phyloP scores from a whole-genome alignment of 2,329 filamentous ascomycete species.

The Cladosporium cucumerinum region DNA sequence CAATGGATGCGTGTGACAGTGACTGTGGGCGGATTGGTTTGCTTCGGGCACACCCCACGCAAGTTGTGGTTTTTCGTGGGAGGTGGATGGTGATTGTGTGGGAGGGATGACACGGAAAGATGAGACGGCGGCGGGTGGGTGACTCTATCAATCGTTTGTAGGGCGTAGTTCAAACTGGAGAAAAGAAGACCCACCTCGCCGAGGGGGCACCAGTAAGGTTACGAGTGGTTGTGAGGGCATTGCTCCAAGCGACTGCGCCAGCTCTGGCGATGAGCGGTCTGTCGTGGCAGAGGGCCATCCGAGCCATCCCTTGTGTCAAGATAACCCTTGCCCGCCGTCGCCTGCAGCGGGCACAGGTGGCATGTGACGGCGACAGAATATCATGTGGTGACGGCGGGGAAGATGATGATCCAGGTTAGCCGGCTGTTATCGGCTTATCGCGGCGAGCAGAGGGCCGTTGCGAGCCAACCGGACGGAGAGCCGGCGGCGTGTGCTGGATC shows the following conservation, averaged over 20 bases:
- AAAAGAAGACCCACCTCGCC: slow-evolving; percentile 1
- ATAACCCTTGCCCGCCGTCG: background rate
- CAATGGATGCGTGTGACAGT: background rate
- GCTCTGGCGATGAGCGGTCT: slow-evolving; percentile 5
- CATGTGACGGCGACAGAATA: slow-evolving; percentile 11
- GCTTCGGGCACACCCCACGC: slow-evolving; percentile 8
- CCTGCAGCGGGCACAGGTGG: slow-evolving; percentile 6
- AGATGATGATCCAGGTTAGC: background rate
- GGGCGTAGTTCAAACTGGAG: slow-evolving; percentile 9
- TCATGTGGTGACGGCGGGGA: slow-evolving; percentile 8
- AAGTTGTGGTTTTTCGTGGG: background rate
- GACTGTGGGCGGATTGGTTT: background rate
- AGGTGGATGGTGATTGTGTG: background rate
- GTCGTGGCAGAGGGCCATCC: background rate
- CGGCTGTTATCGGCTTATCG: slow-evolving; percentile 18
- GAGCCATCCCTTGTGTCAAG: slow-evolving; percentile 9
- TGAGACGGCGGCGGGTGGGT: slow-evolving; percentile 1
- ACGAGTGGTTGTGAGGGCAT: background rate
- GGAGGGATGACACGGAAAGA: slow-evolving; percentile 12
- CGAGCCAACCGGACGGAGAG: slow-evolving; percentile 6
- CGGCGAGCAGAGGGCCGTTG: slow-evolving; percentile 1
- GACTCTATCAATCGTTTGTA: slow-evolving; percentile 14
- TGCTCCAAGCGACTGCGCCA: background rate
- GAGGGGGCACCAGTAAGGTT: background rate
- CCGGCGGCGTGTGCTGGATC: background rate